Percentiles rank a stretch among this genome's conserved stretches.
These are phyloP conservation scores for Phytopythium litorale DNA, from an alignment of 352 stramenopile species.

Conservation along the genomic window DNA sequence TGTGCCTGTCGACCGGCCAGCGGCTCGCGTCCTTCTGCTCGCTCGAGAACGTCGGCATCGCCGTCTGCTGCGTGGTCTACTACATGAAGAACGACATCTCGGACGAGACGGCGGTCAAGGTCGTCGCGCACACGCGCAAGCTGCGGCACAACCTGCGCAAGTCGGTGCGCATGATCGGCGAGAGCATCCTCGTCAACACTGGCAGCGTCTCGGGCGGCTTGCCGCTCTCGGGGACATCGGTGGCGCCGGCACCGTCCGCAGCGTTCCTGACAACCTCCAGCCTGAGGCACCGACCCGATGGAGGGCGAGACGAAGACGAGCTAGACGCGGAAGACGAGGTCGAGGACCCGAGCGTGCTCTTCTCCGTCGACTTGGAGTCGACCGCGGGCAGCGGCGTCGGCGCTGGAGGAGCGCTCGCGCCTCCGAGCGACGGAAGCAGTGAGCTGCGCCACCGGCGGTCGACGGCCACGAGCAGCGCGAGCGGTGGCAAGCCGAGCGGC, in stretches of 20 bases:
- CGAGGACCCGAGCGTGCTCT: slow-evolving; percentile 23
- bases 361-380: slow-evolving; percentile 27
- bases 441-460: slow-evolving; percentile 13
- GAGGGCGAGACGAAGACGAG: slow-evolving; percentile 2
- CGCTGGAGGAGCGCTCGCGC: no score
- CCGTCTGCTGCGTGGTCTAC: slow-evolving; percentile 45
- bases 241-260: background rate
- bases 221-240: background rate
- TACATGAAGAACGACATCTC: slow-evolving; percentile 52
- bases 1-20: slow-evolving; percentile 18
- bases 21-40: slow-evolving; percentile 36
- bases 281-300: background rate
- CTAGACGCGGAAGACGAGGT: background rate
- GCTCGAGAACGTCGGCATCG: slow-evolving; percentile 53
- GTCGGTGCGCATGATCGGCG: slow-evolving; percentile 52
- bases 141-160: slow-evolving; percentile 53
- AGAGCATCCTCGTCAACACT: slow-evolving; percentile 39
- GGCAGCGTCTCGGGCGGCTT: background rate
- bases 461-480: background rate
- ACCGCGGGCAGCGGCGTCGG: background rate
- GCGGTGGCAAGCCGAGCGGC: background rate
- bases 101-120: slow-evolving; percentile 45
- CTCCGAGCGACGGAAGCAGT: background rate
- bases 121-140: slow-evolving; percentile 46
- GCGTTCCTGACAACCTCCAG: background rate